These are phyloP conservation scores for Eremochloa ophiuroides DNA, from an alignment of 176 grass and related monocot species.

Conservation along the genomic window DNA sequence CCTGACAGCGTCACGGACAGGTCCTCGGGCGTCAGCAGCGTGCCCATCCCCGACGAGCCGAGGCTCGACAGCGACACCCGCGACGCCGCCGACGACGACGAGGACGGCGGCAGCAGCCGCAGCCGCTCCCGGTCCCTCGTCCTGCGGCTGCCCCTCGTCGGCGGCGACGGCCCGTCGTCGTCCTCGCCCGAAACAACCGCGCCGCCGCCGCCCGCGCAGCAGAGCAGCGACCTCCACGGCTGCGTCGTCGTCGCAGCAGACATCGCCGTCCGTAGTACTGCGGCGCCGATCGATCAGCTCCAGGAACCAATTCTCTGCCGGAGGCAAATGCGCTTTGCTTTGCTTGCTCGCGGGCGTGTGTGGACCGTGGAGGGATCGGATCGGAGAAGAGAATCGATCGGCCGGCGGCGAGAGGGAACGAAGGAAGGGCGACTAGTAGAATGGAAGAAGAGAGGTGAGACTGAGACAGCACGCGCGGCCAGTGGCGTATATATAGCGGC, in stretches of 20 bases:
- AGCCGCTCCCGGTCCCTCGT: not conserved
- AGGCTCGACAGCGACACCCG: slow-evolving; percentile 62
- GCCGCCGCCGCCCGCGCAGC: slow-evolving; percentile 18
- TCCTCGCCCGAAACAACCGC: not conserved
- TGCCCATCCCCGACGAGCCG: slow-evolving; percentile 39
- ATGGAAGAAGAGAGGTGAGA: not conserved
- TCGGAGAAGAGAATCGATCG: not conserved
- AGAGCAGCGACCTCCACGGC: slow-evolving; percentile 34
- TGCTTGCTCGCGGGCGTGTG: not conserved
- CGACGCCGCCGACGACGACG: slow-evolving; percentile 17
- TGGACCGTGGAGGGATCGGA: not conserved
- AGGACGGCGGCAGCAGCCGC: not conserved
- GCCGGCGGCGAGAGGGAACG: not conserved
- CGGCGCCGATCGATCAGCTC: not conserved
- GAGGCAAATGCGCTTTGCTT: not conserved
- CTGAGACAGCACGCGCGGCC: not conserved
- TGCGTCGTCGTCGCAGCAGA: not conserved
- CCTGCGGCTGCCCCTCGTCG: not conserved
- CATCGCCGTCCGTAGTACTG: no score
- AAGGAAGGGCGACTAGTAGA: fast-evolving
- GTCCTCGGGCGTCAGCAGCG: slow-evolving; percentile 68
- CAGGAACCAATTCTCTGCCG: no score
- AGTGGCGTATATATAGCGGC: slow-evolving; percentile 1
- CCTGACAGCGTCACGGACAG: slow-evolving; percentile 46
- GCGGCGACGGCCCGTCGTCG: not conserved